Evolutionary conservation across 176 grass and related monocot species (phyloP).

Genomic region (Calamus simplicifolius): DNA sequence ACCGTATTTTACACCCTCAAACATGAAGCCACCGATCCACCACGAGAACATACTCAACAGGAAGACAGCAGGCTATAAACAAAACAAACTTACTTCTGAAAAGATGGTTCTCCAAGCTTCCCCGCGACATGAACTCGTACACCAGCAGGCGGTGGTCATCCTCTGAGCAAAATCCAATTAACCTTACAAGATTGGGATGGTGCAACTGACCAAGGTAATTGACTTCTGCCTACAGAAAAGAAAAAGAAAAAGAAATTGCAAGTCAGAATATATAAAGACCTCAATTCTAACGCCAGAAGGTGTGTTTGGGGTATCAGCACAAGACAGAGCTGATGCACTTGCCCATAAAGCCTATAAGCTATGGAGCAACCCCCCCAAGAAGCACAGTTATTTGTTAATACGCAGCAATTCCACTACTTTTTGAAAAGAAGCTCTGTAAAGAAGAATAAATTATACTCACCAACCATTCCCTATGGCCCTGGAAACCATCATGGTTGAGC

Average conservation of each 20-base stretch:
- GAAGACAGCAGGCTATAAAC: constrained; percentile 3
- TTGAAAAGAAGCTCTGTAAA: no score
- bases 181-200: constrained; percentile 77
- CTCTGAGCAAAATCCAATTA: constrained; percentile 78
- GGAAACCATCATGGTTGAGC: constrained; percentile 67
- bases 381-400: no score
- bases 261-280: no score
- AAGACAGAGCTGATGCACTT: no score
- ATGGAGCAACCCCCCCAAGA: no score
- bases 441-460: constrained; percentile 26
- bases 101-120: constrained; percentile 94
- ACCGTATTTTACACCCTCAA: no score
- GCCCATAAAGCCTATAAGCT: no score
- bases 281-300: no score
- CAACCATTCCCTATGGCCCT: constrained; percentile 89
- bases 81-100: constrained; percentile 69
- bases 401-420: no score
- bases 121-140: constrained; percentile 90
- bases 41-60: not conserved
- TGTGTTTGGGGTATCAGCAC: no score
- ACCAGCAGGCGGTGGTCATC: constrained; percentile 80
- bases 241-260: not conserved
- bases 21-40: no score
- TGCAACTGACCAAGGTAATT: constrained; percentile 83
- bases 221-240: constrained; percentile 51